Base-by-base conservation (phyloP, 345 rosid species). In the Murraya koenigii region DNA sequence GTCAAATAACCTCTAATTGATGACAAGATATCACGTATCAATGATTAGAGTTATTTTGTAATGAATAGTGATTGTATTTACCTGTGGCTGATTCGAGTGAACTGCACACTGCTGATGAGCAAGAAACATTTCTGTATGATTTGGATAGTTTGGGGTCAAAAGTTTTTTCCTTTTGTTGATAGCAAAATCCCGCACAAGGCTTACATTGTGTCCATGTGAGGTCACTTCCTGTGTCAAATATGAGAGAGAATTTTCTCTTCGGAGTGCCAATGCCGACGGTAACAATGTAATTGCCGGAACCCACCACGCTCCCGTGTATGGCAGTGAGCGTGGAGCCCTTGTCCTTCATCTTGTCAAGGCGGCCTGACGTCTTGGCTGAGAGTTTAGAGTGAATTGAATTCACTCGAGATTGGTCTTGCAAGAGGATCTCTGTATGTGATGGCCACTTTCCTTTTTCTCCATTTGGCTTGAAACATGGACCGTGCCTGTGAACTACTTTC, bases 171-270 rank as follows among this genome's bases (percentile, higher is more conserved):
- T 78, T 78, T 49, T 91, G 94, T 11, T 83, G 20, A 60, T 91
- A 90, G 76, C 96, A 91, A 67, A 64, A 78, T 61, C 1, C 26
- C 4, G 58, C 85, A 38, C 96, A 91, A 8, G 93, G 92, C 47
- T 86, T 38, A 28, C 94, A 90, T 5, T 89, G 92, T 3, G 90
- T 89, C 94, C 97, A 90, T 0, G 97, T 89, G 67, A 90, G 74
- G 75, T 89, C 94, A 39, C 97, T 90, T 9, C 94, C 97, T 0
- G 94, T 90, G 75, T 90, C 97, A 26, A 89, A 90, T 38, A 87
- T 78, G 58, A 92, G 85, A 20, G 91, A 77, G 0, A 86, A 35
- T 0, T 86, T 86, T 44, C 77, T 78, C 36, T 87, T 88, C 1
- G 97, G 97, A 13, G 86, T 81, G 47, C 94, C 97, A 17, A 92